Conservation (phyloP, 1,284 basidiomycete species). For the Cryptococcus sp. region DNA sequence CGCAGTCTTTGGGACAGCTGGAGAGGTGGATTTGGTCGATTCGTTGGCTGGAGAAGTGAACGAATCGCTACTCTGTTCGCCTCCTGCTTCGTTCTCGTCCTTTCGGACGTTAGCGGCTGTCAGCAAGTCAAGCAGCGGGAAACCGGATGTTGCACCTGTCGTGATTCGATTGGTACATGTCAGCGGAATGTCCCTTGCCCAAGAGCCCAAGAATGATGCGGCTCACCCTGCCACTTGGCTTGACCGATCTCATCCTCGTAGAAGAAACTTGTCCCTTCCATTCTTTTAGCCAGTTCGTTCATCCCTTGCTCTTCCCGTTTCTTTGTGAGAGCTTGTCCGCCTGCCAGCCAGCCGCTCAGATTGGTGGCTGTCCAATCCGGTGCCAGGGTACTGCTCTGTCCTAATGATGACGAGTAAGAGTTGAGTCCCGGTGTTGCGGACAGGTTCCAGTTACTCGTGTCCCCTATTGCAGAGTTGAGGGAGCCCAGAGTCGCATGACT, state of each 20-base stretch:
- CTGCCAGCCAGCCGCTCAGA: conserved; percentile 16
- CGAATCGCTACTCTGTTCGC: conserved; percentile 18
- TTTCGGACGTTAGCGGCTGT: conserved; percentile 59
- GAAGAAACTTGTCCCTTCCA: conserved; percentile 52
- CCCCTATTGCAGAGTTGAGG: neutral
- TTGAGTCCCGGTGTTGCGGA: conserved; percentile 1
- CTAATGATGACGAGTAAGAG: neutral
- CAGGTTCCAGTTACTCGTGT: neutral
- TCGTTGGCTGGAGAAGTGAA: conserved; percentile 21
- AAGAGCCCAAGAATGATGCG: neutral
- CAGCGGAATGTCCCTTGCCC: neutral
- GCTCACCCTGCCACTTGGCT: conserved; percentile 54
- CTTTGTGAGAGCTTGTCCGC: conserved; percentile 12
- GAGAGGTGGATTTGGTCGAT: conserved; percentile 17
- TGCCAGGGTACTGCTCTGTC: conserved; percentile 5
- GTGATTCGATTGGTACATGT: neutral
- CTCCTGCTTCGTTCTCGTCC: conserved; percentile 20
- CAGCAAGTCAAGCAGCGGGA: conserved; percentile 78
- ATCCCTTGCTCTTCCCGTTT: conserved; percentile 30
- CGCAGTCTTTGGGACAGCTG: conserved; percentile 3
- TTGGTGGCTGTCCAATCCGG: conserved; percentile 14
- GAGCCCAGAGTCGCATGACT: neutral
- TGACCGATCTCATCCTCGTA: conserved; percentile 56
- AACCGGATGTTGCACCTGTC: conserved; percentile 77
- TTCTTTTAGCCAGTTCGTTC: conserved; percentile 43